Percentiles rank a stretch among this genome's conserved stretches.
These are phyloP conservation scores for Ganoderma lucidum DNA, from an alignment of 1,284 basidiomycete genomes.

Conservation along the genomic window DNA sequence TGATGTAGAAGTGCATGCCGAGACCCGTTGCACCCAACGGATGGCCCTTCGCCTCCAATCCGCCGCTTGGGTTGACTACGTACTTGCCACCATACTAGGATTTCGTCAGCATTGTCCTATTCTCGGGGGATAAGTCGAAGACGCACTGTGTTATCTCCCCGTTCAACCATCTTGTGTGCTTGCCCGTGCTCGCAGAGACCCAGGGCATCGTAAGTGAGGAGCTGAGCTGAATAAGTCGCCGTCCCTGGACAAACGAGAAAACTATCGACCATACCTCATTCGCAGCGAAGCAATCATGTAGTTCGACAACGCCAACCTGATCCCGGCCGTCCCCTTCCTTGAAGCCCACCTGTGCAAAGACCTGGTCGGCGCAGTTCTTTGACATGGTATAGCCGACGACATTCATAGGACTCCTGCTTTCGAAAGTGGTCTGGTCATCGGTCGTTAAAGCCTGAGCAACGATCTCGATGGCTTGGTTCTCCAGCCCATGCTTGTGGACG, in stretches of 20 bases:
- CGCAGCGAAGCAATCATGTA: slow-evolving; percentile 87
- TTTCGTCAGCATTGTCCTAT: slow-evolving; percentile 19
- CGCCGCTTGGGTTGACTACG: slow-evolving; percentile 89
- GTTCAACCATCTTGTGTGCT: slow-evolving; percentile 80
- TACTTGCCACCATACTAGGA: slow-evolving; percentile 83
- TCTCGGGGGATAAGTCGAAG: background rate
- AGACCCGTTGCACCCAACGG: slow-evolving; percentile 87
- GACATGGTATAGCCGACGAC: slow-evolving; percentile 81
- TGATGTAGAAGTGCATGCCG: slow-evolving; percentile 90
- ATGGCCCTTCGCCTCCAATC: slow-evolving; percentile 88
- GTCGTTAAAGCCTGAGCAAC: slow-evolving; percentile 71
- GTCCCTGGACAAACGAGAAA: background rate
- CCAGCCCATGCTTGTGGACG: slow-evolving; percentile 75
- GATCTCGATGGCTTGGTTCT: slow-evolving; percentile 90
- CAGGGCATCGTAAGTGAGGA: slow-evolving; percentile 86
- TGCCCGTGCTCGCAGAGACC: slow-evolving; percentile 76
- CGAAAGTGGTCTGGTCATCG: slow-evolving; percentile 69
- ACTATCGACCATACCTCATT: slow-evolving; percentile 61
- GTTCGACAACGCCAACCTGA: slow-evolving; percentile 84
- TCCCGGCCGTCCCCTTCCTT: slow-evolving; percentile 69
- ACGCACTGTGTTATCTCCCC: slow-evolving; percentile 81
- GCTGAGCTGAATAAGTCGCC: slow-evolving; percentile 47
- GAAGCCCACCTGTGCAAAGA: slow-evolving; percentile 79
- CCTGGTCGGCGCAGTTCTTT: slow-evolving; percentile 72
- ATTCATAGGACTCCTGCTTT: slow-evolving; percentile 76